Conservation (phyloP, 495 filamentous ascomycete species). For the Penicillium soppii region DNA sequence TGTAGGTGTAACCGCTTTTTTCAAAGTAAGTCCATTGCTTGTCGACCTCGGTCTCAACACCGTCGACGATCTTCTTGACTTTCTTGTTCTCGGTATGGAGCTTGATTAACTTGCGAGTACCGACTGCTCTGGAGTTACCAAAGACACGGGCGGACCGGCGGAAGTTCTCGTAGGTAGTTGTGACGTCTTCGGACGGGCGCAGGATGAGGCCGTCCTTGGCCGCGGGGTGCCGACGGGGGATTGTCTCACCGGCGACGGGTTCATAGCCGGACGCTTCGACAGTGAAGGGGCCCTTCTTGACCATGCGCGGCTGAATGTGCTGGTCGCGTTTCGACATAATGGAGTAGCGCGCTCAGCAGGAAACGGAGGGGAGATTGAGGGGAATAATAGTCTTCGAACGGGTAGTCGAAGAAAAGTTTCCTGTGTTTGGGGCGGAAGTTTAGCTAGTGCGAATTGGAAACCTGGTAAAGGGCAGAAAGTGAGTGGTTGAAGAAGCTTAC, state of each 20-base stretch:
- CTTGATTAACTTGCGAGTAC: constrained; percentile 74
- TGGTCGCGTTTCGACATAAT: constrained; percentile 50
- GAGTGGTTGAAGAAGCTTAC: not conserved
- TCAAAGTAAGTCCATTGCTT: constrained; percentile 98
- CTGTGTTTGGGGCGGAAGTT: constrained; percentile 8
- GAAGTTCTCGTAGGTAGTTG: constrained; percentile 86
- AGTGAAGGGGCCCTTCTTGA: constrained; percentile 63
- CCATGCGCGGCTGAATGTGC: constrained; percentile 62
- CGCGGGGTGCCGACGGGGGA: constrained; percentile 76
- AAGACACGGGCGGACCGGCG: constrained; percentile 73
- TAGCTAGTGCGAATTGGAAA: constrained; percentile 9
- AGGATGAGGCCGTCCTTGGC: constrained; percentile 68
- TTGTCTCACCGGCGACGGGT: constrained; percentile 82
- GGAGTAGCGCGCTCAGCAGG: constrained; percentile 5
- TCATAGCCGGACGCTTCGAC: constrained; percentile 74
- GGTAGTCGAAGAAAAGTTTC: constrained; percentile 7
- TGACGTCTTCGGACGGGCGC: constrained; percentile 66
- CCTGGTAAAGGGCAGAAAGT: not conserved
- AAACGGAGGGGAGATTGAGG: constrained; percentile 1
- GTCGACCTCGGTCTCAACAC: constrained; percentile 82
- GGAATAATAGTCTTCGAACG: not conserved
- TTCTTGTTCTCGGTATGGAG: constrained; percentile 92
- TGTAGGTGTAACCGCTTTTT: constrained; percentile 81
- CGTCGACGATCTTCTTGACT: constrained; percentile 94
- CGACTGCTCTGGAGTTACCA: constrained; percentile 86